phyloP scores from a whole-genome alignment of 257 asterid species.

The Gardenia jasminoides region DNA sequence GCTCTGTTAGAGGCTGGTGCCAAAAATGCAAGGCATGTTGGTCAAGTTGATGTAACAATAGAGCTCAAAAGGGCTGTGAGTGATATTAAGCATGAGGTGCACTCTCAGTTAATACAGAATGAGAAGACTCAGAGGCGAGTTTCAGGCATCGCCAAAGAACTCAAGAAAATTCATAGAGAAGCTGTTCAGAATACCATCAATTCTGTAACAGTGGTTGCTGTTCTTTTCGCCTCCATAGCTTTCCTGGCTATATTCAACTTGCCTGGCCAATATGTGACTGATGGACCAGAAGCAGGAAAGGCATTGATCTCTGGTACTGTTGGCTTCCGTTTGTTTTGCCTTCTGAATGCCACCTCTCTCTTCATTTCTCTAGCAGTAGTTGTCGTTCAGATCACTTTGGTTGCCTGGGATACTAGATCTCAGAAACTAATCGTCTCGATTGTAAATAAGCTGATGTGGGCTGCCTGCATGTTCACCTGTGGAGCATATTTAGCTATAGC shows the following conservation, averaged over 20 bases:
- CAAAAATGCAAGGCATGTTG: slow-evolving; percentile 65
- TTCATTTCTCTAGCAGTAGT: slow-evolving; percentile 92
- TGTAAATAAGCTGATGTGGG: slow-evolving; percentile 97
- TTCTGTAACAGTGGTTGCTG: slow-evolving; percentile 90
- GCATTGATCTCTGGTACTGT: slow-evolving; percentile 44
- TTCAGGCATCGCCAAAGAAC: slow-evolving; percentile 93
- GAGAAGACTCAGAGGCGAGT: slow-evolving; percentile 90
- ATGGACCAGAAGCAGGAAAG: slow-evolving; percentile 59
- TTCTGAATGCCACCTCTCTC: slow-evolving; percentile 75
- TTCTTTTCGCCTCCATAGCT: slow-evolving; percentile 89
- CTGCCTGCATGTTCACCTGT: slow-evolving; percentile 87
- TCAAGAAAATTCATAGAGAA: slow-evolving; percentile 88
- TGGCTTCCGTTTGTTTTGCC: slow-evolving; percentile 81
- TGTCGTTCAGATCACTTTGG: slow-evolving; percentile 85
- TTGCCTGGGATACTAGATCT: slow-evolving; percentile 90
- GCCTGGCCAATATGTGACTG: slow-evolving; percentile 62
- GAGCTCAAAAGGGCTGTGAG: slow-evolving; percentile 94
- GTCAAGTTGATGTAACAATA: slow-evolving; percentile 64
- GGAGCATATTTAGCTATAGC: slow-evolving; percentile 87
- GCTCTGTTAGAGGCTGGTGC: slow-evolving; percentile 83
- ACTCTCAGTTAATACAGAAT: slow-evolving; percentile 82
- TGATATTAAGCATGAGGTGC: slow-evolving; percentile 93
- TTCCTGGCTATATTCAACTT: slow-evolving; percentile 85
- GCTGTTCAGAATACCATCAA: slow-evolving; percentile 92
- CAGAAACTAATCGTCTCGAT: slow-evolving; percentile 82